Conservation (phyloP, 2,329 filamentous ascomycete species). For the Knufia petricola region DNA sequence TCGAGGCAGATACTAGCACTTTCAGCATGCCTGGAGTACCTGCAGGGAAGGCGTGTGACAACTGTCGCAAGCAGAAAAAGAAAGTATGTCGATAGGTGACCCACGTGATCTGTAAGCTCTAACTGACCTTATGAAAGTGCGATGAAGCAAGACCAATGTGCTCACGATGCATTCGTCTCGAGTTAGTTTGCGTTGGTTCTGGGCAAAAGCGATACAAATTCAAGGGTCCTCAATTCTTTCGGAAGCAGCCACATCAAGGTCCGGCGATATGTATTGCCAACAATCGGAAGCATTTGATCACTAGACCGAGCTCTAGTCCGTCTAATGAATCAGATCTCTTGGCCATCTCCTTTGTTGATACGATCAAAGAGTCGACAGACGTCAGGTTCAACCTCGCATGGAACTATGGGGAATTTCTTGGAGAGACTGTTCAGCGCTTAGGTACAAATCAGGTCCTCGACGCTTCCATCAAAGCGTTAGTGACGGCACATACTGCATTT, state of each 20-base stretch:
- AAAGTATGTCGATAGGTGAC: not conserved
- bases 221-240: constrained; percentile 1
- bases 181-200: constrained; percentile 21
- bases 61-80: constrained; percentile 7
- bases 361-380: constrained; percentile 19
- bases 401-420: constrained; percentile 21
- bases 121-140: constrained; percentile 17
- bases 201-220: constrained; percentile 24
- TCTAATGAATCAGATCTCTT: constrained; percentile 10
- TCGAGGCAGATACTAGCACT: no score
- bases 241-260: not conserved
- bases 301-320: no score
- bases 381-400: constrained; percentile 22
- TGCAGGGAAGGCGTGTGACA: not conserved
- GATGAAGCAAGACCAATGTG: constrained; percentile 23
- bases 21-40: constrained; percentile 6
- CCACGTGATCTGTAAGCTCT: not conserved
- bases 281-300: no score
- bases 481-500: constrained; percentile 25
- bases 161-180: constrained; percentile 21
- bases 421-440: constrained; percentile 20
- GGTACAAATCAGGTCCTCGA: constrained; percentile 23
- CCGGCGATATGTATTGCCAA: not conserved
- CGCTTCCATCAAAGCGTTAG: constrained; percentile 20
- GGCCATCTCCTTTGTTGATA: constrained; percentile 13